Percentiles rank a stretch among this genome's conserved stretches.
phyloP scores from a whole-genome alignment of 768 basidiomycete species.

The Tulasnella sp. region DNA sequence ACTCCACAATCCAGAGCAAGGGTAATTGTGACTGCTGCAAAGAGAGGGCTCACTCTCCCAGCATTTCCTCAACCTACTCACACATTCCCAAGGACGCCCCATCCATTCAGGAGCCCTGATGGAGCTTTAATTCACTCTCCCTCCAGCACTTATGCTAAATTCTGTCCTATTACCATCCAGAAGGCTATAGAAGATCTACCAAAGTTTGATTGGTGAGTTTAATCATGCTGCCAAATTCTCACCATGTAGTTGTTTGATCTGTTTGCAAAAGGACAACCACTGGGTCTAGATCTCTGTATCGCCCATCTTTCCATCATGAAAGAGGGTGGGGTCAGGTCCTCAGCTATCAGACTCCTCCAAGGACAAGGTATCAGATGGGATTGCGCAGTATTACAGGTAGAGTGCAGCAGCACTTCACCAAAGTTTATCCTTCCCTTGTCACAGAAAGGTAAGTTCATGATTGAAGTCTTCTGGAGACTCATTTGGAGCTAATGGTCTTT shows the following conservation, averaged over 20 bases:
- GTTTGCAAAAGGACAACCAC: not conserved
- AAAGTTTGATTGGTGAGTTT: conserved; percentile 1
- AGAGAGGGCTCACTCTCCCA: conserved; percentile 33
- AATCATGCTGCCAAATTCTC: not conserved
- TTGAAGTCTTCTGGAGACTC: not conserved
- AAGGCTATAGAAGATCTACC: conserved; percentile 4
- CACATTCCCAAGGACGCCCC: conserved; percentile 28
- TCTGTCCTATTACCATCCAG: not conserved
- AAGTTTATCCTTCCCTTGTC: not conserved
- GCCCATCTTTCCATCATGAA: not conserved
- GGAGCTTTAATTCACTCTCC: not conserved
- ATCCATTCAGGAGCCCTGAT: not conserved
- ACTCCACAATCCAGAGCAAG: conserved; percentile 43
- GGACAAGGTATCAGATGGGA: not conserved
- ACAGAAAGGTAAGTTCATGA: not conserved
- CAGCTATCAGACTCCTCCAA: not conserved
- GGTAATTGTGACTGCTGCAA: conserved; percentile 43
- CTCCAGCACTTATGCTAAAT: not conserved
- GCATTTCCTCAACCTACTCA: conserved; percentile 45
- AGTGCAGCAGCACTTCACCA: conserved; percentile 7
- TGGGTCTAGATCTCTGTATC: not conserved
- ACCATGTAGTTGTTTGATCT: not conserved
- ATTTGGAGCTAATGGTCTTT: not conserved
- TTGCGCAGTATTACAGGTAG: not conserved
- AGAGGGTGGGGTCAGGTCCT: not conserved